Evolutionary conservation across 768 basidiomycete genomes (phyloP).

Genomic region (Suillus decipiens): DNA sequence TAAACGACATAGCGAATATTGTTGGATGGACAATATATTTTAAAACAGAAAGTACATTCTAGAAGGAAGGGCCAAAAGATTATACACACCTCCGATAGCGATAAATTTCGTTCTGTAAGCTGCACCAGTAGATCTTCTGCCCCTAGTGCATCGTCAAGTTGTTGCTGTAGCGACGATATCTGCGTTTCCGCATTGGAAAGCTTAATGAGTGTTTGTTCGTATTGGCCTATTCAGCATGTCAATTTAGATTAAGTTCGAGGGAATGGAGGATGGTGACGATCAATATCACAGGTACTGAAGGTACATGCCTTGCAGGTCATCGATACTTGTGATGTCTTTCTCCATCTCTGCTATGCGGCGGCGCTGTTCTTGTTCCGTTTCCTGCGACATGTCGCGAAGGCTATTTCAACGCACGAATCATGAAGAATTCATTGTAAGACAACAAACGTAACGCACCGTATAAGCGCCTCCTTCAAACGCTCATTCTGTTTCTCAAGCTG

Average conservation of each 20-base stretch:
- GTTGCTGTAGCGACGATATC: constrained; percentile 90
- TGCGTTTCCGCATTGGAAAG: constrained; percentile 88
- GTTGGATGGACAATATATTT: not conserved
- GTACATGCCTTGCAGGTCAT: constrained; percentile 74
- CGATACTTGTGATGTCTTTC: constrained; percentile 75
- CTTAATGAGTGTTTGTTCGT: constrained; percentile 77
- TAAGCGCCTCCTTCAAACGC: constrained; percentile 89
- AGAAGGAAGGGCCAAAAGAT: not conserved
- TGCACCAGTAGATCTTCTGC: constrained; percentile 97
- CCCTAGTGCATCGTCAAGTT: constrained; percentile 92
- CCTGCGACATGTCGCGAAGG: constrained; percentile 84
- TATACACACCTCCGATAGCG: constrained; percentile 77
- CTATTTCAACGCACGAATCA: constrained; percentile 39
- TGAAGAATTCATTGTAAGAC: not conserved
- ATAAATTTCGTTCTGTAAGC: constrained; percentile 90
- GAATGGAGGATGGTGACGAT: constrained; percentile 4
- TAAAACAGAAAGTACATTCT: not conserved
- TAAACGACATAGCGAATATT: not conserved
- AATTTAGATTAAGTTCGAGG: not conserved
- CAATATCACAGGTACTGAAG: not conserved
- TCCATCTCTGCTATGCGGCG: constrained; percentile 85
- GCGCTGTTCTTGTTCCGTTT: constrained; percentile 85
- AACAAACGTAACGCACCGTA: constrained; percentile 52
- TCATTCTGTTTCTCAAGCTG: constrained; percentile 98
- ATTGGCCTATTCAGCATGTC: constrained; percentile 53